Percentiles rank a stretch among this genome's conserved stretches.
Conservation (phyloP, 2,329 filamentous ascomycete species). For the Stemphylium lycopersici region DNA sequence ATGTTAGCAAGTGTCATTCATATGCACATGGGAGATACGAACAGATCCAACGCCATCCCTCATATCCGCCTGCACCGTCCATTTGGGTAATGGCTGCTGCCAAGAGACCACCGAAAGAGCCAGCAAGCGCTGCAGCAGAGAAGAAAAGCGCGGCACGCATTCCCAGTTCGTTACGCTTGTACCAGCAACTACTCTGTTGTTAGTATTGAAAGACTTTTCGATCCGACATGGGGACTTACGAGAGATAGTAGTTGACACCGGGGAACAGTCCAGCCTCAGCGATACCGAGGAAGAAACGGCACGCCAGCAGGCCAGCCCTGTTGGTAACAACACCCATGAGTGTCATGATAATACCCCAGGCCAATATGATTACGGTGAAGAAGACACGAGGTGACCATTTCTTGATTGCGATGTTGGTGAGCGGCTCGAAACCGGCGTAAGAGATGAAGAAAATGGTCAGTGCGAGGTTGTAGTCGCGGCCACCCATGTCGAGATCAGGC, state of each 20-base stretch:
- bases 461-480: constrained; percentile 68
- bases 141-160: constrained; percentile 65
- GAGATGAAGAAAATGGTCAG: constrained; percentile 69
- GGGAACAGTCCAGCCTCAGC: constrained; percentile 49
- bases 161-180: constrained; percentile 61
- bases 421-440: constrained; percentile 56
- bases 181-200: constrained; percentile 51
- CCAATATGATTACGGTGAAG: constrained; percentile 55
- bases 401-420: constrained; percentile 68
- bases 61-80: constrained; percentile 59
- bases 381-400: constrained; percentile 59
- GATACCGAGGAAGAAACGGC: constrained; percentile 47
- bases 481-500: constrained; percentile 42
- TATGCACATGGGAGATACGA: neutral
- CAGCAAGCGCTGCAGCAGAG: constrained; percentile 63
- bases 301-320: constrained; percentile 42
- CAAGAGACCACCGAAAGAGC: constrained; percentile 66
- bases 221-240: constrained; percentile 45
- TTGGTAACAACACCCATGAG: constrained; percentile 56
- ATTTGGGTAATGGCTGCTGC: constrained; percentile 66
- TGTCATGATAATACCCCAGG: constrained; percentile 58
- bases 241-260: constrained; percentile 61
- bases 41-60: constrained; percentile 51
- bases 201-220: neutral
- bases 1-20: constrained; percentile 15